A percentile compares a stretch with the other conserved stretches of the same genome.
phyloP scores from a whole-genome alignment of 2,329 filamentous ascomycete species.

The Fusarium goolgardi region DNA sequence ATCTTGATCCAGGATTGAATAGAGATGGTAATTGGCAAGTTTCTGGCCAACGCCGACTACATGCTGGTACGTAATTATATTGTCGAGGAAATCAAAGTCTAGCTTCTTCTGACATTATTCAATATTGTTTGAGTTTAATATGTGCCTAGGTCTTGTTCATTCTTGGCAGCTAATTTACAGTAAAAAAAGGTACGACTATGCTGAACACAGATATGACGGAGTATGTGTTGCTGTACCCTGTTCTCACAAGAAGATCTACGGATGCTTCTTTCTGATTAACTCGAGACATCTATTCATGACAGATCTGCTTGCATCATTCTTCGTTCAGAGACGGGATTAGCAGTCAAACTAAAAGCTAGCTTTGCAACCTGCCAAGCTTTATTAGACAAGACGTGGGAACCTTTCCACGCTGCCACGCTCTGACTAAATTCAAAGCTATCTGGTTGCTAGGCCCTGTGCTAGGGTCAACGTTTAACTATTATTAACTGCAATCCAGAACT shows the following conservation, averaged over 20 bases:
- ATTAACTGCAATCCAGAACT: background rate
- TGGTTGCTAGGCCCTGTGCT: background rate
- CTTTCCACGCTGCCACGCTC: background rate
- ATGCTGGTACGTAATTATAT: background rate
- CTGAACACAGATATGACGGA: background rate
- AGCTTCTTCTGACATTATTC: conserved; percentile 7
- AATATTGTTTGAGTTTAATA: background rate
- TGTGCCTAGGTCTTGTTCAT: background rate
- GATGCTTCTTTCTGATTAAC: background rate
- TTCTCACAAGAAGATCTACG: too few species aligned
- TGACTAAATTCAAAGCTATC: conserved; percentile 11
- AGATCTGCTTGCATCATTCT: conserved; percentile 5
- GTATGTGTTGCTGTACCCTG: background rate
- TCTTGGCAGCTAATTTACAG: background rate
- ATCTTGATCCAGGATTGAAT: conserved; percentile 8
- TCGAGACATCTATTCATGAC: background rate
- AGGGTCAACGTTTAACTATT: background rate
- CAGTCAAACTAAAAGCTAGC: conserved; percentile 7
- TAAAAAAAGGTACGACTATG: background rate
- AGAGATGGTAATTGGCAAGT: conserved; percentile 19
- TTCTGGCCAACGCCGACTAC: background rate
- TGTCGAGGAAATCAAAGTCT: conserved; percentile 4
- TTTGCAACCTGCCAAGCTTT: conserved; percentile 11
- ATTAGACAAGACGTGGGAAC: conserved; percentile 7
- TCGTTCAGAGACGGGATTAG: background rate